Percentiles rank a stretch among this genome's conserved stretches.
Conservation (phyloP, 2,329 filamentous ascomycete species). For the Paecilomyces sp. region DNA sequence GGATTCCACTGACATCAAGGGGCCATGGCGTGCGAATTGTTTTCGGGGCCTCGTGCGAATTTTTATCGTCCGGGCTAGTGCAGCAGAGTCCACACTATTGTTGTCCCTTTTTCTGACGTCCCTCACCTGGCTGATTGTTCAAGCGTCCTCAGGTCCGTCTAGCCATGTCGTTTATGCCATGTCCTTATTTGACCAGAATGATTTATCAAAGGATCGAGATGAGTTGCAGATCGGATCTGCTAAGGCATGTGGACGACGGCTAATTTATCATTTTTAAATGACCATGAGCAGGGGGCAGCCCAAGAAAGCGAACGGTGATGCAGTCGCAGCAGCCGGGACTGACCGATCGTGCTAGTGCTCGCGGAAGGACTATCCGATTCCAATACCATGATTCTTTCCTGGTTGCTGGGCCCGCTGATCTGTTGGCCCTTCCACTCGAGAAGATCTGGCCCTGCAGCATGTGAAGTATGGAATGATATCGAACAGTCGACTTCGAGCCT, state of each 20-base stretch:
- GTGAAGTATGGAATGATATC: not conserved
- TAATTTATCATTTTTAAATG: not conserved
- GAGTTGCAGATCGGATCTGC: not conserved
- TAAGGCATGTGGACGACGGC: not conserved
- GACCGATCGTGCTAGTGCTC: not conserved
- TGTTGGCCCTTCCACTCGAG: not conserved
- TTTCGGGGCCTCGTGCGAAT: not conserved
- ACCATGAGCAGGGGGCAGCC: not conserved
- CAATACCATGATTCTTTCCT: not conserved
- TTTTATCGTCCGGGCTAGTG: not conserved
- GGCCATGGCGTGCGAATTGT: not conserved
- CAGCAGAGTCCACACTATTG: not conserved
- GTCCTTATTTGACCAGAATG: not conserved
- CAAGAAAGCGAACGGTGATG: not conserved
- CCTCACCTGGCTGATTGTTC: not conserved
- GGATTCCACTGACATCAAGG: not conserved
- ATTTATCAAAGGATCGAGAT: not conserved
- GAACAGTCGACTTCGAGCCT: not conserved
- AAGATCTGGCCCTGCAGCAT: not conserved
- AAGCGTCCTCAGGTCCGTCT: not conserved
- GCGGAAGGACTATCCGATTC: not conserved
- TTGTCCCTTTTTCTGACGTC: not conserved
- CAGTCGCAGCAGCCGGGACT: not conserved
- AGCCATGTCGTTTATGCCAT: not conserved
- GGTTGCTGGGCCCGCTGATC: not conserved